These are phyloP conservation scores for Dianthus caryophyllus DNA, from an alignment of 148 eudicot species.

Conservation along the genomic window DNA sequence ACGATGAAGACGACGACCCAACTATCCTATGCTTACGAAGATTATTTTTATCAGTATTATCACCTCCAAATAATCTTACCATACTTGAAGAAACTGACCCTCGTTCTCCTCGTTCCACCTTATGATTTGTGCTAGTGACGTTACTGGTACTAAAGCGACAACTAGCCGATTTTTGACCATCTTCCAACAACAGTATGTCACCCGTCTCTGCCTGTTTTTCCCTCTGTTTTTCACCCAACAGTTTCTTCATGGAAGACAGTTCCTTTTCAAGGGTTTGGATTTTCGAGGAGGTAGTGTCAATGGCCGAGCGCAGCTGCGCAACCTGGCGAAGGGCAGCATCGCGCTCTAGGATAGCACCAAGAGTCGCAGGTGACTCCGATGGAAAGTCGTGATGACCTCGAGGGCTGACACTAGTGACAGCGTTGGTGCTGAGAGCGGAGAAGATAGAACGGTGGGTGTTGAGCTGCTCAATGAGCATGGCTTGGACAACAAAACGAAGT, in stretches of 20 bases:
- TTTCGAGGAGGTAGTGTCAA: slow-evolving; percentile 53
- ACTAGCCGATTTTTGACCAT: slow-evolving; percentile 46
- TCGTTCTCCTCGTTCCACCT: slow-evolving; percentile 53
- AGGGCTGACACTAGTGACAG: slow-evolving; percentile 4
- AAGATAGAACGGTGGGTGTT: slow-evolving; percentile 71
- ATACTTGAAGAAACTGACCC: slow-evolving; percentile 62
- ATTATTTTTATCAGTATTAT: background rate
- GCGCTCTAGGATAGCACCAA: slow-evolving; percentile 64
- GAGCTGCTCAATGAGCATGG: slow-evolving; percentile 85
- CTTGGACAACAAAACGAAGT: slow-evolving; percentile 70
- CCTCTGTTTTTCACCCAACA: slow-evolving; percentile 25
- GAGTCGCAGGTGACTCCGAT: slow-evolving; percentile 36
- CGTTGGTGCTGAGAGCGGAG: slow-evolving; percentile 22
- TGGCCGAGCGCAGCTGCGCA: slow-evolving; percentile 46
- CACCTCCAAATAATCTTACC: slow-evolving; percentile 20
- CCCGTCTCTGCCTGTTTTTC: slow-evolving; percentile 4
- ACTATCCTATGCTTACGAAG: slow-evolving; percentile 7
- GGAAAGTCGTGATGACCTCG: slow-evolving; percentile 6
- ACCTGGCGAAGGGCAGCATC: slow-evolving; percentile 70
- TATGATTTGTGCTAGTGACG: slow-evolving; percentile 8
- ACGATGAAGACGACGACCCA: slow-evolving; percentile 12
- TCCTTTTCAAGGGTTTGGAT: slow-evolving; percentile 61
- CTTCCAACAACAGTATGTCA: slow-evolving; percentile 13
- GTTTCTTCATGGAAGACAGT: slow-evolving; percentile 48
- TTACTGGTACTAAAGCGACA: slow-evolving; percentile 42